phyloP scores from a whole-genome alignment of 352 stramenopile species.

The Phytophthora pini region DNA sequence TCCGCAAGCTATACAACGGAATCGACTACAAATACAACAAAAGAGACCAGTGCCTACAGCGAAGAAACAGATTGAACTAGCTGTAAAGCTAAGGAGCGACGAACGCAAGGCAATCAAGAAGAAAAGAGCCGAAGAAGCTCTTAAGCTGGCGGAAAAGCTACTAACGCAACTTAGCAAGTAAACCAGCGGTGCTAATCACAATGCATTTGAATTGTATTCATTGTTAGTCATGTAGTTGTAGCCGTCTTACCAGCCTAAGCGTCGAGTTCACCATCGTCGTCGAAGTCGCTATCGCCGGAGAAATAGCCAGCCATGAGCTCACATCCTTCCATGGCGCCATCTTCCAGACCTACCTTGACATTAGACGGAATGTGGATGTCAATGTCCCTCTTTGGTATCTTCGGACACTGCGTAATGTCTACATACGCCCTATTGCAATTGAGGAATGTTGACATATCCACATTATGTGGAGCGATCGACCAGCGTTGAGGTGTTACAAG shows the following conservation, averaged over 20 bases:
- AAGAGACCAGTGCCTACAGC: neutral
- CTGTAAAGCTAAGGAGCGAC: constrained; percentile 5
- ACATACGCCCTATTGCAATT: constrained; percentile 14
- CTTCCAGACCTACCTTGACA: constrained; percentile 2
- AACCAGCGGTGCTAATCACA: too few species aligned
- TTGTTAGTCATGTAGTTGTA: too few species aligned
- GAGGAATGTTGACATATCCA: constrained; percentile 12
- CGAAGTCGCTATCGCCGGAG: too few species aligned
- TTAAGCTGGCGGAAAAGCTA: neutral
- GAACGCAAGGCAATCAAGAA: neutral
- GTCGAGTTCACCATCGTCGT: too few species aligned
- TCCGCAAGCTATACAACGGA: too few species aligned
- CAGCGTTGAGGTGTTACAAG: constrained; percentile 2
- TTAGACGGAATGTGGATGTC: neutral
- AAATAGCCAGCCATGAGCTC: neutral
- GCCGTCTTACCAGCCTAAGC: too few species aligned
- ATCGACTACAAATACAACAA: too few species aligned
- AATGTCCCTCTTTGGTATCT: constrained; percentile 8
- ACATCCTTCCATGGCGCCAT: constrained; percentile 1
- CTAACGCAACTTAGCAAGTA: too few species aligned
- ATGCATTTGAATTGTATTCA: too few species aligned
- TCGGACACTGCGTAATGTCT: constrained; percentile 6
- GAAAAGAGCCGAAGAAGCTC: neutral
- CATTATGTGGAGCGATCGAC: neutral
- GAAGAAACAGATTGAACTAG: neutral